Evolutionary conservation across 2,329 filamentous ascomycete genomes (phyloP), one percentile per base, ranked within the genome.

Genomic region (Stachybotrys chlorohalonatus): DNA sequence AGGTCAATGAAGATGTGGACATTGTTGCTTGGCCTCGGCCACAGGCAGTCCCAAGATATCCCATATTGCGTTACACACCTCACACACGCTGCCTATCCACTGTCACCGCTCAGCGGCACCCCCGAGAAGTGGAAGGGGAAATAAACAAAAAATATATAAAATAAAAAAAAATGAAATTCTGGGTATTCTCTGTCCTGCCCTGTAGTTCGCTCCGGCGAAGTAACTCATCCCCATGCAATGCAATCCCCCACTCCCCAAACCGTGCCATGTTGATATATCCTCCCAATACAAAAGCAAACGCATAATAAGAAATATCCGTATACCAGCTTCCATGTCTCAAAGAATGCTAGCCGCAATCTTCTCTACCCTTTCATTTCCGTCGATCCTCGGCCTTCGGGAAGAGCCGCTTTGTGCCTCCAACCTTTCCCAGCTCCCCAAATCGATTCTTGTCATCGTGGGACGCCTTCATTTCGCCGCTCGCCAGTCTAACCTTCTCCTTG

Each of bases 401-500:
- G 52, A 92, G 67, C 61, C 89, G 79, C 73, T 87, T 87, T 15
- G 88, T 91, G 7, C 80, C 82, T 2, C 88, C 87, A 6, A 86
- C 83, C 66, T 81, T 89, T 49, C 86, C 85, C 60, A 91, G 70
- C 59, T 90, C 85, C 17, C 84, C 85, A 68, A 90, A 88, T 49
- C 76, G 71, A 61, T 64, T 72, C 65, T 57, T 56, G 15, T 60
- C 54, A 30, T 61, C 59, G n/a, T 64, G 52, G 42, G 70, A 63
- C 17, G 68, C 58, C 52, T 69, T 70, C 51, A 70, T 72, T 66
- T 84, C 84, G 54, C 81, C 81, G 64, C 85, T 89, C 57, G 84
- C 87, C 50, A 84, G 78, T 56, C 86, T 81, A 47, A 91, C 89
- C 65, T 89, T 87, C 64, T 89, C 86, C 72, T 90, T 86, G 74